Evolutionary conservation across 345 rosid species (phyloP).

Genomic region (Hypericum perforatum): DNA sequence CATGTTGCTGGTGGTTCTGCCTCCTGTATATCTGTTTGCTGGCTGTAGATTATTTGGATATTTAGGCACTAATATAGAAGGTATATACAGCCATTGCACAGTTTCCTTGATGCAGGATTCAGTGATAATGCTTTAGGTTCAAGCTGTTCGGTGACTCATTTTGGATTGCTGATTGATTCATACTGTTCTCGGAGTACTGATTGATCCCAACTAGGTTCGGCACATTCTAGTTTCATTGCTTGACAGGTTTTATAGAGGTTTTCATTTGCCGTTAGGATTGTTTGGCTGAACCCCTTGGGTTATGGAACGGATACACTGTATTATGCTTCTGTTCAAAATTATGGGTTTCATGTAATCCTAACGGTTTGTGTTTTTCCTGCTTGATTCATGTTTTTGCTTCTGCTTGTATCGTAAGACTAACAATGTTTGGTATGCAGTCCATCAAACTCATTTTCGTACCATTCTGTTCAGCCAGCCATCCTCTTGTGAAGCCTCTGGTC

Average conservation of each 20-base stretch:
- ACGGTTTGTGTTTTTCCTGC: too few relatives aligned
- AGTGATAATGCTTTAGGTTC: conserved; percentile 24
- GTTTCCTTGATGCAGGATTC: conserved; percentile 14
- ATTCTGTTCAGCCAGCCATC: conserved; percentile 14
- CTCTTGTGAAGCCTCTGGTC: conserved; percentile 32
- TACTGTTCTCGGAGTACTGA: conserved; percentile 6
- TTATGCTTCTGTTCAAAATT: too few relatives aligned
- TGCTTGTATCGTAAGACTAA: not conserved
- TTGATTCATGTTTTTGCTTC: too few relatives aligned
- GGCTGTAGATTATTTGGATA: conserved; percentile 42
- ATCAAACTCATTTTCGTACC: conserved; percentile 7
- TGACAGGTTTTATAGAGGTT: conserved; percentile 28
- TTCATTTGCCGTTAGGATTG: too few relatives aligned
- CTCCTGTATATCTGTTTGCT: conserved; percentile 13
- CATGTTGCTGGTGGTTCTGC: conserved; percentile 15
- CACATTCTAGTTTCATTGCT: conserved; percentile 15
- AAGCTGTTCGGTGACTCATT: conserved; percentile 30
- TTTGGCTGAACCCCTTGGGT: too few relatives aligned
- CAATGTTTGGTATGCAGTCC: conserved; percentile 4
- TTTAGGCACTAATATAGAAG: conserved; percentile 40
- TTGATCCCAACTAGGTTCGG: too few relatives aligned
- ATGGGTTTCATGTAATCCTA: too few relatives aligned
- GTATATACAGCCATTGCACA: conserved; percentile 21
- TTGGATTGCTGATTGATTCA: conserved; percentile 18
- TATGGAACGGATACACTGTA: too few relatives aligned